Percentiles rank a stretch among this genome's conserved stretches.
phyloP scores from a whole-genome alignment of 164 flowering plant genomes.

The Vitis rotundifolia region DNA sequence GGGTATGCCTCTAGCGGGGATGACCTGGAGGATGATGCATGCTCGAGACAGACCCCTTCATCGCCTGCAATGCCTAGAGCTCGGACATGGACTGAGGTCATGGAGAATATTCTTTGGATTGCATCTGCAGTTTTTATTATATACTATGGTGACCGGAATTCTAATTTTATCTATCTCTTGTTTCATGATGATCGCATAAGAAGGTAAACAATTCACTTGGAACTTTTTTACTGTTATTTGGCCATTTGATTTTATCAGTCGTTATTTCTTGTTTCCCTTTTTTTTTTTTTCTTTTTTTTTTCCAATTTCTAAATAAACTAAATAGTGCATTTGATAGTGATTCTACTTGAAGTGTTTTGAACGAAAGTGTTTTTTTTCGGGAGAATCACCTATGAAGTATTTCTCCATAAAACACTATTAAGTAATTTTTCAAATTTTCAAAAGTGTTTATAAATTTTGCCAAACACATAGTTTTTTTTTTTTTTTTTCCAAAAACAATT shows the following conservation, averaged over 20 bases:
- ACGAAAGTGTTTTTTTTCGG: too few relatives aligned
- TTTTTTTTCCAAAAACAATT: too few relatives aligned
- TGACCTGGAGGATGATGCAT: conserved; percentile 85
- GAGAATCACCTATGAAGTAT: too few relatives aligned
- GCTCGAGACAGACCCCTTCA: conserved; percentile 42
- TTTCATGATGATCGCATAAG: conserved; percentile 70
- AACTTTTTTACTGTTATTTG: neutral
- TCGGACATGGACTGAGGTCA: conserved; percentile 62
- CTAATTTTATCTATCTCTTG: conserved; percentile 67
- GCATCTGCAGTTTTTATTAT: conserved; percentile 72
- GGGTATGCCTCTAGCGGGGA: conserved; percentile 81
- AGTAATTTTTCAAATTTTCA: too few relatives aligned
- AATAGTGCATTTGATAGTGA: too few relatives aligned
- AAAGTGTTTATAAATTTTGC: too few relatives aligned
- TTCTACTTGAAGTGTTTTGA: too few relatives aligned
- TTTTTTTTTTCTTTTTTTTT: too few relatives aligned
- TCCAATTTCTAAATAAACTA: too few relatives aligned
- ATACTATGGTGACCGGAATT: conserved; percentile 74
- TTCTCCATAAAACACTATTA: too few relatives aligned
- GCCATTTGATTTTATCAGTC: too few relatives aligned
- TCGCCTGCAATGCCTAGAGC: conserved; percentile 31
- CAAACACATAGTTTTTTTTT: too few relatives aligned
- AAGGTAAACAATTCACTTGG: conserved; percentile 42
- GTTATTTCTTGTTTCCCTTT: neutral
- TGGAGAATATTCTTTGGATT: conserved; percentile 84